Evolutionary conservation across 129 eudicot species (phyloP), one percentile per base, ranked within the genome.

Genomic region (Silybum marianum): DNA sequence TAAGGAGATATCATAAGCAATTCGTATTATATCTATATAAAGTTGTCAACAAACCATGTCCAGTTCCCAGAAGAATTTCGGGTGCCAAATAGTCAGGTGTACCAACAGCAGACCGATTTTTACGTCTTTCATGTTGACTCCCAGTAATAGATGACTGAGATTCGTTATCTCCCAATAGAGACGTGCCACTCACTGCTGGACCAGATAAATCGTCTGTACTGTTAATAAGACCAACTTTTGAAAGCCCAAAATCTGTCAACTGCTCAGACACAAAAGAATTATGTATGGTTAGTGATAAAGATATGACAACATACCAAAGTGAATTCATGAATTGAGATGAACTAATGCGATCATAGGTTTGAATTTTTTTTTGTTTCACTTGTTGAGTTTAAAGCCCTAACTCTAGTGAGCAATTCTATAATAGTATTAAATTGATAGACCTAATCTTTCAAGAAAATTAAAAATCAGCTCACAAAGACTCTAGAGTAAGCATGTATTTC

Each of bases 71-170:
- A 82, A 95, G 99, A 85, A 95, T 95, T 83, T 95, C 97, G 22
- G 99, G 99, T 24, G 99, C 99, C 94, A 95, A 88, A 86, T 95
- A 95, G 81, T 95, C 99, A 39, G 99, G 99, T 71, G 99, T 95
- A 69, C 99, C 99, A 65, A 95, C 99, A 82, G 99, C 99, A 82
- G 99, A 95, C 24, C 99, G 99, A 67, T 95, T 95, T 67, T 93
- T 90, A 58, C 93, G 93, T 86, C 97, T 91, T 78, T 90, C 99
- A 84, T 88, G 86, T 75, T 95, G 97, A 88, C 85, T 85, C 79
- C 86, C 92, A 76, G 96, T 85, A 75, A 88, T 75, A 84, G 90
- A 88, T 71, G 91, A 75, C 24, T 89, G 94, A 36, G 89, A 85
- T 34, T 90, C 93, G 21, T 88, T 93, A 40, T 90, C 98, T 51